Evolutionary conservation across 2,329 filamentous ascomycete species (phyloP).

Genomic region (Fusarium sp.): DNA sequence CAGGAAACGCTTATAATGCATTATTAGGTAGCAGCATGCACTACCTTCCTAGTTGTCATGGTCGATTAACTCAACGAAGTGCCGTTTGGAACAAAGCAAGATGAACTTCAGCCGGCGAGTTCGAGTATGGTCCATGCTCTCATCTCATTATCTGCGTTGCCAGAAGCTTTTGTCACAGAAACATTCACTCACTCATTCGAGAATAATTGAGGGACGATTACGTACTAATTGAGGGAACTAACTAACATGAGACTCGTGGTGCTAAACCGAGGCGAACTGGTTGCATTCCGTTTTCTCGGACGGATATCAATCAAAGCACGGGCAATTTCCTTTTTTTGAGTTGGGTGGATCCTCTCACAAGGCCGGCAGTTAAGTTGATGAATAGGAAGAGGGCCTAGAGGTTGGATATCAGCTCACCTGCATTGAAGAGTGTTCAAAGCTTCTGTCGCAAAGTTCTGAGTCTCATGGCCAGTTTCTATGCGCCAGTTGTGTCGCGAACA

Average conservation of each 20-base stretch:
- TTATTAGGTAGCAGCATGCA: background rate
- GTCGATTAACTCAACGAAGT: background rate
- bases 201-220: background rate
- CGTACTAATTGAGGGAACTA: slow-evolving; percentile 16
- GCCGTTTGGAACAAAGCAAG: background rate
- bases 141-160: background rate
- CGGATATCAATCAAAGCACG: slow-evolving; percentile 35
- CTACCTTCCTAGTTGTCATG: background rate
- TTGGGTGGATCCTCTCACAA: slow-evolving; percentile 34
- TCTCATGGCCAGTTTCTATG: slow-evolving; percentile 42
- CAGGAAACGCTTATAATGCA: background rate
- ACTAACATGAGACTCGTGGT: slow-evolving; percentile 24
- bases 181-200: background rate
- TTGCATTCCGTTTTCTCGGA: slow-evolving; percentile 32
- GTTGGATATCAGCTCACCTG: slow-evolving; percentile 41
- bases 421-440: slow-evolving; percentile 32
- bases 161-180: background rate
- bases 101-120: background rate
- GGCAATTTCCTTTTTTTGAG: slow-evolving; percentile 36
- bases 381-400: slow-evolving; percentile 38
- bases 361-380: slow-evolving; percentile 47
- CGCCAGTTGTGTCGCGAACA: slow-evolving; percentile 38
- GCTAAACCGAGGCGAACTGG: slow-evolving; percentile 34
- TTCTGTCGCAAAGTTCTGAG: slow-evolving; percentile 27
- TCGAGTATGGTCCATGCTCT: background rate